phyloP scores from a whole-genome alignment of 2,329 filamentous ascomycete genomes.

The Phaeosphaeriaceae sp. region DNA sequence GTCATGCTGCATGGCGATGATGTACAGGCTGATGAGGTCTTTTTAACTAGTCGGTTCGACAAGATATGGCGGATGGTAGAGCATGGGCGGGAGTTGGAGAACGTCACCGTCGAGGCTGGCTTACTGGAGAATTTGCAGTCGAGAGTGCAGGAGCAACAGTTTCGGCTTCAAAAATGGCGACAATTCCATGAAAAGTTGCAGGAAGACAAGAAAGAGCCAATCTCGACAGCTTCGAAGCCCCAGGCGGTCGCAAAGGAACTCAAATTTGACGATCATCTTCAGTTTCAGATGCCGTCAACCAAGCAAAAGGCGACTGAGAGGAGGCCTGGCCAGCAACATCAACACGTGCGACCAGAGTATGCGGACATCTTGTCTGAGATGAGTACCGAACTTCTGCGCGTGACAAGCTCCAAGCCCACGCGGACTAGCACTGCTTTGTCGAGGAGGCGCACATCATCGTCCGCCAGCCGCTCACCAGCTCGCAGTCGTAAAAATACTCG shows the following conservation, averaged over 20 bases:
- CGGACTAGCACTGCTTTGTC: conserved; percentile 15
- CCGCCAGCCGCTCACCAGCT: conserved; percentile 23
- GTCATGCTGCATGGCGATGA: conserved; percentile 72
- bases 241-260: conserved; percentile 21
- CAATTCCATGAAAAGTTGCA: conserved; percentile 62
- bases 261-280: conserved; percentile 42
- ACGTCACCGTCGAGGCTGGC: conserved; percentile 60
- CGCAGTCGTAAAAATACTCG: conserved; percentile 27
- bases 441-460: conserved; percentile 30
- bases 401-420: conserved; percentile 25
- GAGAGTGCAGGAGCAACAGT: conserved; percentile 70
- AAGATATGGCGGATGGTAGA: conserved; percentile 74
- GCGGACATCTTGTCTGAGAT: conserved; percentile 38
- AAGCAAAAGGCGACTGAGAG: conserved; percentile 13
- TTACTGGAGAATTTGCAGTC: conserved; percentile 75
- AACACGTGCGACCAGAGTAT: conserved; percentile 25
- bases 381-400: conserved; percentile 34
- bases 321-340: conserved; percentile 8
- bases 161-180: conserved; percentile 76
- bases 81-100: conserved; percentile 62
- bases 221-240: conserved; percentile 7
- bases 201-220: conserved; percentile 12
- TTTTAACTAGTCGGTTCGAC: conserved; percentile 73
- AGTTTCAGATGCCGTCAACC: conserved; percentile 33
- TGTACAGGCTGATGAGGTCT: conserved; percentile 61